A percentile compares a stretch with the other conserved stretches of the same genome.
Conservation (phyloP, 2,329 filamentous ascomycete genomes). For the Colletotrichum cuscutae region DNA sequence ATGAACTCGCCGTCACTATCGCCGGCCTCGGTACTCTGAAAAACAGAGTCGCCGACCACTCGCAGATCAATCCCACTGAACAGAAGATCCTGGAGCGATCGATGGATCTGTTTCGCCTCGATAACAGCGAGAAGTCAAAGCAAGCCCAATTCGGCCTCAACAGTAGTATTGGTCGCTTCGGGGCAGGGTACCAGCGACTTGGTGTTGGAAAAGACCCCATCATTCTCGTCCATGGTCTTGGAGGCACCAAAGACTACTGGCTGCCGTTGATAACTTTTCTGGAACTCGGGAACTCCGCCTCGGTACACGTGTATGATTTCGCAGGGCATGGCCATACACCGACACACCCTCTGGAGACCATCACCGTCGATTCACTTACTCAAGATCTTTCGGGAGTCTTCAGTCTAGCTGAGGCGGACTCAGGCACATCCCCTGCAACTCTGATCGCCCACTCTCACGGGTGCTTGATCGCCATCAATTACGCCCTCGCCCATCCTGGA, state of each 20-base stretch:
- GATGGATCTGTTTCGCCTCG: conserved; percentile 1
- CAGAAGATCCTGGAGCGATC: not conserved
- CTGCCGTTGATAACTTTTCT: conserved; percentile 53
- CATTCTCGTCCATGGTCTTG: conserved; percentile 67
- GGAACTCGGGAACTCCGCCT: conserved; percentile 42
- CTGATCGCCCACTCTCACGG: conserved; percentile 64
- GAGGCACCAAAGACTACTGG: conserved; percentile 56
- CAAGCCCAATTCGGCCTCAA: conserved; percentile 43
- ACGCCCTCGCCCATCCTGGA: conserved; percentile 50
- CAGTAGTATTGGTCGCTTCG: conserved; percentile 42
- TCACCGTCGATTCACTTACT: conserved; percentile 56
- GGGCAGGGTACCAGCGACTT: conserved; percentile 51
- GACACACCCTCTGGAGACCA: conserved; percentile 53
- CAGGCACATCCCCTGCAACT: conserved; percentile 43
- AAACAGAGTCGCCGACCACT: conserved; percentile 47
- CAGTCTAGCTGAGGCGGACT: conserved; percentile 42
- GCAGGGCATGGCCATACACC: conserved; percentile 67
- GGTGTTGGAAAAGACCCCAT: conserved; percentile 44
- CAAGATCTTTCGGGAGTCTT: conserved; percentile 53
- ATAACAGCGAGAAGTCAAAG: conserved; percentile 36
- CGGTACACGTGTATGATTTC: conserved; percentile 59
- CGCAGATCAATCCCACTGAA: conserved; percentile 41
- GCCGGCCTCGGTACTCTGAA: conserved; percentile 52
- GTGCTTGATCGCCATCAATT: conserved; percentile 56
- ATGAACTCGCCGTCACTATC: conserved; percentile 53